phyloP scores from a whole-genome alignment of 2,329 filamentous ascomycete species.

The Colletotrichum sp. region DNA sequence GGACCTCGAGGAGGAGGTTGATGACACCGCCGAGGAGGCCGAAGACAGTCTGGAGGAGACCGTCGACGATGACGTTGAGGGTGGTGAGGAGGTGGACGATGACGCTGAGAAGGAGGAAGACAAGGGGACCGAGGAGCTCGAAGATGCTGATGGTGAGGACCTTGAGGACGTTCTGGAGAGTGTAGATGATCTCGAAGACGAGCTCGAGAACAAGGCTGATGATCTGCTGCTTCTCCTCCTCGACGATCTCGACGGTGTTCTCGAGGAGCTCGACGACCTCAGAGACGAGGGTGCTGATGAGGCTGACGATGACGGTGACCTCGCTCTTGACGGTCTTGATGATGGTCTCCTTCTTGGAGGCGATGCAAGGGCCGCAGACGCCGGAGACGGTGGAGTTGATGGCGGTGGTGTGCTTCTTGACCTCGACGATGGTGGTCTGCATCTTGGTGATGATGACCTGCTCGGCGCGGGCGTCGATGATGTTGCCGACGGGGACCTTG shows the following conservation, averaged over 20 bases:
- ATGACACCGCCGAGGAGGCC: conserved; percentile 2
- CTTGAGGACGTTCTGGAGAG: conserved; percentile 7
- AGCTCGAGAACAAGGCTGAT: conserved; percentile 2
- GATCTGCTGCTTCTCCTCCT: conserved; percentile 16
- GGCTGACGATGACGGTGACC: conserved; percentile 9
- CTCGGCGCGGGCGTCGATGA: not conserved
- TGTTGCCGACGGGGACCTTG: not conserved
- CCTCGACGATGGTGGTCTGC: conserved; percentile 3
- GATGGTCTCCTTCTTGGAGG: not conserved
- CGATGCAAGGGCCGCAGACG: not conserved
- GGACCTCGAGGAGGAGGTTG: not conserved
- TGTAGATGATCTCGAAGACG: conserved; percentile 7
- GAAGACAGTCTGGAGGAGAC: conserved; percentile 5
- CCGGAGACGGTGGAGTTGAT: conserved; percentile 14
- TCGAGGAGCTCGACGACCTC: not conserved
- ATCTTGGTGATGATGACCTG: conserved; percentile 10
- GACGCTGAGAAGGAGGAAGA: conserved; percentile 9
- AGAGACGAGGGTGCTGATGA: not conserved
- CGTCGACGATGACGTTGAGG: conserved; percentile 9
- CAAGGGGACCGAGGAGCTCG: conserved; percentile 11
- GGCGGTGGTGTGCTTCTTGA: conserved; percentile 10
- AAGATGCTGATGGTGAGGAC: conserved; percentile 14
- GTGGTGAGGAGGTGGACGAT: conserved; percentile 6
- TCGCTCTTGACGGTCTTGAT: conserved; percentile 10
- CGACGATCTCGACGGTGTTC: conserved; percentile 4